Evolutionary conservation across 106 monocot genomes (phyloP), one percentile per base, ranked within the genome.

Genomic region (Dendrobium officinale): DNA sequence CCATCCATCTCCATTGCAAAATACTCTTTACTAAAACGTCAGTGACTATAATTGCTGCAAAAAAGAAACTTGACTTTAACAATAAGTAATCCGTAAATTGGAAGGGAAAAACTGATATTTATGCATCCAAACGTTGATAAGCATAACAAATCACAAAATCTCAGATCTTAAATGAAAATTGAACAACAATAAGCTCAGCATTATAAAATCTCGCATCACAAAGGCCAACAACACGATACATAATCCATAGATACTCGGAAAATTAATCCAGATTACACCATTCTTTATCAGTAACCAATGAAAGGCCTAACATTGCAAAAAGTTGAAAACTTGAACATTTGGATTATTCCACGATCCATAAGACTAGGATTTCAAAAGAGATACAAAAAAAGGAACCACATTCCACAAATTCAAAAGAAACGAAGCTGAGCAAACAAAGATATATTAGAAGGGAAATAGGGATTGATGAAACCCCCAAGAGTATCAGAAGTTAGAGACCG

Each of bases 401-500:
- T 74, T 74, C 43, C 18, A 16, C 74, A 44, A 43, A 74, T 29
- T 43, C 74, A 43, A 9, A 74, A 43, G 74, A 74, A 44, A 20
- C 7, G 43, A 4, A 17, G 31, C 0, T 43, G 20, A 74, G 19
- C 43, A 20, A 42, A 29, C 26, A 74, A 43, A 74, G 16, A 72
- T 72, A 33, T 74, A 74, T 29, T 16, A 33, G 37, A 74, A 43
- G 18, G 41, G 42, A 19, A 73, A 7, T 74, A 74, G 74, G 74
- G 74, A 42, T 74, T 31, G 29, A 44, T 19, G 42, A n/a, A 74
- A 74, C 74, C 74, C 74, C 43, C 43, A 20, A 43, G 44, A 74
- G 41, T 19, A 74, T 74, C 51, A 33, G 37, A 72, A 72, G 72
- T 72, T 37, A 37, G 72, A 72, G 72, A 33, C 27, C 72, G 72